Conservation (phyloP, 1,139 yeast genomes). For the Candida sp. region DNA sequence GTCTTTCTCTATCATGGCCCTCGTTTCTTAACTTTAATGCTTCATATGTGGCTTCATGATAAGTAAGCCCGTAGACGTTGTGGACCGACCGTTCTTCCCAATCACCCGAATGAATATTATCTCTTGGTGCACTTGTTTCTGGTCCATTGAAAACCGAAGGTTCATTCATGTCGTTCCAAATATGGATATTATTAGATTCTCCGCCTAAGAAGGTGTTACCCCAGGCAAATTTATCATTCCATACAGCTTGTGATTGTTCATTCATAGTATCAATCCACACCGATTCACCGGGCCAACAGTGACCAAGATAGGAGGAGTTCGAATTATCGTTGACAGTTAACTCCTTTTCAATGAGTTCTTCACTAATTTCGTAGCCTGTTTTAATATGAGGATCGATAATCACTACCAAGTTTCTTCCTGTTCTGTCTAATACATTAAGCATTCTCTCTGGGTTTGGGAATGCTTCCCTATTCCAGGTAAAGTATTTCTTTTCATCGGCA, state of each 20-base stretch:
- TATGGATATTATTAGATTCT: conserved; percentile 57
- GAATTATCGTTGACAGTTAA: conserved; percentile 36
- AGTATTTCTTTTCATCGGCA: conserved; percentile 79
- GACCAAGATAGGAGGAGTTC: conserved; percentile 62
- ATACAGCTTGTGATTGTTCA: conserved; percentile 56
- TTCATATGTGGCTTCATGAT: conserved; percentile 75
- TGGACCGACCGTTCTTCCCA: conserved; percentile 93
- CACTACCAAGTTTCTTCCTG: conserved; percentile 79
- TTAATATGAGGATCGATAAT: conserved; percentile 94
- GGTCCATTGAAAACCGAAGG: conserved; percentile 96
- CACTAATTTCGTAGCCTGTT: conserved; percentile 62
- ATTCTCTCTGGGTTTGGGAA: conserved; percentile 76
- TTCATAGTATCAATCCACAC: conserved; percentile 87
- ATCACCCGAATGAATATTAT: conserved; percentile 69
- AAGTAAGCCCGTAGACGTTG: conserved; percentile 76
- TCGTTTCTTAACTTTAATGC: conserved; percentile 54
- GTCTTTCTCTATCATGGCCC: conserved; percentile 52
- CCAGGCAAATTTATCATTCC: conserved; percentile 43
- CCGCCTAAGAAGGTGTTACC: conserved; percentile 46
- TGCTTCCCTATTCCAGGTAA: conserved; percentile 78
- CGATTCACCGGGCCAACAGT: conserved; percentile 99
- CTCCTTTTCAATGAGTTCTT: conserved; percentile 37
- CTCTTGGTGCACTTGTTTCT: conserved; percentile 86
- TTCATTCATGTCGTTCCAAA: conserved; percentile 99
- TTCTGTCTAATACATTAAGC: conserved; percentile 59